Evolutionary conservation across 1,284 basidiomycete species (phyloP).

Genomic region (Ceratobasidium sp.): DNA sequence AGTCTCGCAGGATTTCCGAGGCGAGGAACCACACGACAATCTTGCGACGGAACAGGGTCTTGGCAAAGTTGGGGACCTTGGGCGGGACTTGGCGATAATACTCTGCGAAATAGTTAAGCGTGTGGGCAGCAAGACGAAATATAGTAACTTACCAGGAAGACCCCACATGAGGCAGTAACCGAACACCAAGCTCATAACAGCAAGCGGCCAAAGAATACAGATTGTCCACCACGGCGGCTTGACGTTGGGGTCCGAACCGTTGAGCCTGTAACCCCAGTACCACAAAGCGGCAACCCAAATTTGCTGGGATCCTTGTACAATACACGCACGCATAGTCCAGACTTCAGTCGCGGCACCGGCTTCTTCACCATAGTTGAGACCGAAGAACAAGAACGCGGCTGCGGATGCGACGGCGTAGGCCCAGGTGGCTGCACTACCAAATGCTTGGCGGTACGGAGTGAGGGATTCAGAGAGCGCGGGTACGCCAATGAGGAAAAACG

Average conservation of each 20-base stretch:
- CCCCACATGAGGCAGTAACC: conserved; percentile 83
- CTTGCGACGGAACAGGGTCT: conserved; percentile 85
- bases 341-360: conserved; percentile 91
- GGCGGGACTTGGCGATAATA: conserved; percentile 89
- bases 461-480: conserved; percentile 76
- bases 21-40: conserved; percentile 92
- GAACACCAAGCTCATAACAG: conserved; percentile 75
- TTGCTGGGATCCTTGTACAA: conserved; percentile 92
- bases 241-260: conserved; percentile 57
- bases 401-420: conserved; percentile 87
- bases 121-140: neutral
- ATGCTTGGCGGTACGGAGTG: conserved; percentile 63
- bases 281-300: conserved; percentile 92
- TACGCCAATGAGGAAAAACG: conserved; percentile 88
- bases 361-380: conserved; percentile 95
- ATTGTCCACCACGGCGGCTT: conserved; percentile 83
- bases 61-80: conserved; percentile 89
- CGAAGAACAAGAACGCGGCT: conserved; percentile 89
- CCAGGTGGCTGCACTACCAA: conserved; percentile 85
- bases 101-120: conserved; percentile 53
- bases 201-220: conserved; percentile 81
- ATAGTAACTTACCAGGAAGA: conserved; percentile 68
- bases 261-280: conserved; percentile 90
- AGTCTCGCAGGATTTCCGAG: conserved; percentile 86
- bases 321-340: conserved; percentile 86